phyloP scores from a whole-genome alignment of 1,284 basidiomycete genomes.

The Bjerkandera adusta region DNA sequence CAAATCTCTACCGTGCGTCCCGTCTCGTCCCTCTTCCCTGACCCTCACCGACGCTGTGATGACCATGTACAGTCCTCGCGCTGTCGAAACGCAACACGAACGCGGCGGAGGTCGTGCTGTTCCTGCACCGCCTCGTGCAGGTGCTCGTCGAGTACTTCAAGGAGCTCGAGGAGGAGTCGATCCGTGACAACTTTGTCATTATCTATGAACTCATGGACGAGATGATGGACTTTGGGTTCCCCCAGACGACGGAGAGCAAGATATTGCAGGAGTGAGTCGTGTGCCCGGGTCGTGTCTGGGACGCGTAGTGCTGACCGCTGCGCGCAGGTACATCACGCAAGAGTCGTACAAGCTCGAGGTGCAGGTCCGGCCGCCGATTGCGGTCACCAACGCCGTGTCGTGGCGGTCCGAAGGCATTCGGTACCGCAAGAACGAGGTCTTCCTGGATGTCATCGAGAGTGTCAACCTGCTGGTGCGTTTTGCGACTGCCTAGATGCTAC shows the following conservation, averaged over 20 bases:
- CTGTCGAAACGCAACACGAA: conserved; percentile 96
- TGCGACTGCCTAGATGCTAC: background rate
- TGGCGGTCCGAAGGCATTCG: conserved; percentile 98
- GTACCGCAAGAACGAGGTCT: conserved; percentile 99
- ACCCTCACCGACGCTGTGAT: conserved; percentile 4
- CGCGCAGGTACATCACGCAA: conserved; percentile 91
- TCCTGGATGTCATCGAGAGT: conserved; percentile 97
- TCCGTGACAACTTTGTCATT: conserved; percentile 98
- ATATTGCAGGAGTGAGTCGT: conserved; percentile 89
- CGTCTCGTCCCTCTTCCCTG: background rate
- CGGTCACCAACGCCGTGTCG: conserved; percentile 97
- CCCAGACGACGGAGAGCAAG: conserved; percentile 99
- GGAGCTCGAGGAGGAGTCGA: conserved; percentile 98
- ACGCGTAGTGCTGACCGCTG: background rate
- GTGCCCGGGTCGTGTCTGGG: background rate
- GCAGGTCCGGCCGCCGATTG: conserved; percentile 95
- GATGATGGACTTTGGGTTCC: conserved; percentile 99
- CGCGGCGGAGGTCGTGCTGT: conserved; percentile 94
- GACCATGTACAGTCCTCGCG: conserved; percentile 72
- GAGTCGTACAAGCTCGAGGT: conserved; percentile 98
- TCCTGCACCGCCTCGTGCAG: conserved; percentile 88
- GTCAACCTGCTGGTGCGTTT: conserved; percentile 88
- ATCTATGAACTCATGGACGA: conserved; percentile 98
- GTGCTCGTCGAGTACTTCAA: conserved; percentile 99
- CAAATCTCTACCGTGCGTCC: conserved; percentile 90